phyloP scores from a whole-genome alignment of 1,284 basidiomycete genomes.

The Naganishia sp. region DNA sequence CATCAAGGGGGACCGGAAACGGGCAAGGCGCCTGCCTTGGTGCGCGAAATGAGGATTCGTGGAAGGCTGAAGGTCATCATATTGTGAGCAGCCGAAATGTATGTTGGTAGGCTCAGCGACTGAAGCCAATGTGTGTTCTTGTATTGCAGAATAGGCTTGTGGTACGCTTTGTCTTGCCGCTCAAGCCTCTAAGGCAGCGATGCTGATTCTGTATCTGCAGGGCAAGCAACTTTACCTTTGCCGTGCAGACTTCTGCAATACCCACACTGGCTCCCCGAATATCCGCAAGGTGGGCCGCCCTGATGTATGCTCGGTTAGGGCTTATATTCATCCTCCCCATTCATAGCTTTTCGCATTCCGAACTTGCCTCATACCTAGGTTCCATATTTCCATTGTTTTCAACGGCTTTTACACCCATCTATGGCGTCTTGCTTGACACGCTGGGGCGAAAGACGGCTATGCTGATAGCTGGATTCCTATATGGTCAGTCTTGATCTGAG shows the following conservation, averaged over 20 bases:
- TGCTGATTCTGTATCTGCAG: conserved; percentile 11
- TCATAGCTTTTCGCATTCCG: conserved; percentile 48
- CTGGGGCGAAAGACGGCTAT: conserved; percentile 50
- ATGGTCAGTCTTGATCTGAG: conserved; percentile 32
- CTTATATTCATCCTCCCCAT: background rate
- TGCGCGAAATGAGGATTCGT: conserved; percentile 15
- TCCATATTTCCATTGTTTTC: conserved; percentile 48
- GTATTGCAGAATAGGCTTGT: conserved; percentile 23
- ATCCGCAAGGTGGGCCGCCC: conserved; percentile 24
- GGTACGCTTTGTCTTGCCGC: conserved; percentile 4
- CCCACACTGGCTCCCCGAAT: conserved; percentile 49
- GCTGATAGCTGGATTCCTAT: conserved; percentile 46
- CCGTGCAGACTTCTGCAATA: conserved; percentile 49
- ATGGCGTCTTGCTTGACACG: conserved; percentile 52
- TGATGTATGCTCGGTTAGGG: background rate
- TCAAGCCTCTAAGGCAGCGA: background rate
- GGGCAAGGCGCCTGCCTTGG: conserved; percentile 4
- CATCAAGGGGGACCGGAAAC: background rate
- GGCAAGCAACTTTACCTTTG: conserved; percentile 52
- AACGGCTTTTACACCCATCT: conserved; percentile 52
- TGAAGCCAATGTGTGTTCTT: background rate
- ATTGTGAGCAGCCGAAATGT: background rate
- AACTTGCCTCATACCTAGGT: conserved; percentile 50
- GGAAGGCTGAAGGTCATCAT: conserved; percentile 20
- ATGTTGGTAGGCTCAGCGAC: too few species aligned